Conservation (phyloP, 2,329 filamentous ascomycete genomes). For the Ophiostoma pallidulum region DNA sequence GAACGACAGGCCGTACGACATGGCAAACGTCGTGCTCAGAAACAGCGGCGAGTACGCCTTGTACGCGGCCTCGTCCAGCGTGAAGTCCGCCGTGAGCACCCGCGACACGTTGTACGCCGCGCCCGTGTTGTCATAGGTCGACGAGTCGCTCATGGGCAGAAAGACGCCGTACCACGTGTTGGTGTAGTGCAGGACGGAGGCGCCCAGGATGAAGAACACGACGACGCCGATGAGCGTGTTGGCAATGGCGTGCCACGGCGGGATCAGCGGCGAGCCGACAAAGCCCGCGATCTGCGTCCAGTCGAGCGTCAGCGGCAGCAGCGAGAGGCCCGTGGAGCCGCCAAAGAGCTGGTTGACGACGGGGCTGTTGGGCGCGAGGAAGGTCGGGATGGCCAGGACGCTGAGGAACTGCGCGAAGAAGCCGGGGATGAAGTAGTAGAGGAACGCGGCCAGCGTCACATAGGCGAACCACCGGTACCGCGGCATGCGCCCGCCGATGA, state of each 20-base stretch:
- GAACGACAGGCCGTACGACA: constrained; percentile 63
- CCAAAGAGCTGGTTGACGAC: constrained; percentile 42
- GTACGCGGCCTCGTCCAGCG: constrained; percentile 55
- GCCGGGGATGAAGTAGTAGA: constrained; percentile 46
- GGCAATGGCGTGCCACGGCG: constrained; percentile 64
- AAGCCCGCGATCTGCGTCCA: constrained; percentile 60
- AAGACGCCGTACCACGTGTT: constrained; percentile 56
- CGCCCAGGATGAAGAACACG: constrained; percentile 52
- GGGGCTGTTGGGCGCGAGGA: constrained; percentile 37
- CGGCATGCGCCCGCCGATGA: constrained; percentile 55
- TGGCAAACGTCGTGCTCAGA: constrained; percentile 61
- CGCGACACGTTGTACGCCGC: constrained; percentile 52
- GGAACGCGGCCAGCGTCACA: constrained; percentile 32
- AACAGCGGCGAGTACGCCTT: constrained; percentile 59
- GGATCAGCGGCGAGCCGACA: constrained; percentile 57
- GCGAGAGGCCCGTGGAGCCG: constrained; percentile 31
- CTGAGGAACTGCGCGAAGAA: constrained; percentile 40
- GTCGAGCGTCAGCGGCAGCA: constrained; percentile 37
- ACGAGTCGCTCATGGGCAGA: constrained; percentile 59
- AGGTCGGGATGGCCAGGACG: constrained; percentile 38
- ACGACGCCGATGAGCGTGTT: constrained; percentile 62
- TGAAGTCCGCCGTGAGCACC: constrained; percentile 52
- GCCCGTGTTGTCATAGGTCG: constrained; percentile 64
- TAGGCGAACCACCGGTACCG: constrained; percentile 41
- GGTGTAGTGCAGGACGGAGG: constrained; percentile 53